phyloP scores from a whole-genome alignment of 2,329 filamentous ascomycete species.

The Cytospora paraplurivora region DNA sequence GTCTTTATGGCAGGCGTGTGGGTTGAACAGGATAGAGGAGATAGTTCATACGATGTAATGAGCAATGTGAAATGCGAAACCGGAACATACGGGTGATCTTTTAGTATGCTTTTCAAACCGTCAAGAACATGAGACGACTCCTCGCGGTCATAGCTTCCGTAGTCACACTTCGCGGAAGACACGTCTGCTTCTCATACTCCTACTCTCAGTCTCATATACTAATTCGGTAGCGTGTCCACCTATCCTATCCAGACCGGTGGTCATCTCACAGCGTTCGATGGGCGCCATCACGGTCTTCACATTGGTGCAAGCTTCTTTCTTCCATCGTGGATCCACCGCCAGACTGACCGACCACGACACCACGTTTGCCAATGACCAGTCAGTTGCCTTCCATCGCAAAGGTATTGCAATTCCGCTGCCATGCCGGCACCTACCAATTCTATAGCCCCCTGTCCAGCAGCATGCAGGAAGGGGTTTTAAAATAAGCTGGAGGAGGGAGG shows the following conservation, averaged over 20 bases:
- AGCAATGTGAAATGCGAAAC: background rate
- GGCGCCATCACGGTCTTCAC: background rate
- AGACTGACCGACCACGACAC: background rate
- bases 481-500: background rate
- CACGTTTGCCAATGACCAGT: background rate
- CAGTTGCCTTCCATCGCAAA: background rate
- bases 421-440: background rate
- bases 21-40: background rate
- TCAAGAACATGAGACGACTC: background rate
- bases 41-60: background rate
- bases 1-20: background rate
- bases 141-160: too few relatives aligned
- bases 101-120: background rate
- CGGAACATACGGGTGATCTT: background rate
- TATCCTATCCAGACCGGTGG: background rate
- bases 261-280: background rate
- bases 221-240: background rate
- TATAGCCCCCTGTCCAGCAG: background rate
- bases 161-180: background rate
- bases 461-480: background rate
- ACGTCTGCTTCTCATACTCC: background rate
- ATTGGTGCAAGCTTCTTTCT: background rate
- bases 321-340: background rate
- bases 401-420: background rate
- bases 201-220: too few relatives aligned